Base-by-base conservation (phyloP, 1,284 basidiomycete species). In the Ustilago crameri region DNA sequence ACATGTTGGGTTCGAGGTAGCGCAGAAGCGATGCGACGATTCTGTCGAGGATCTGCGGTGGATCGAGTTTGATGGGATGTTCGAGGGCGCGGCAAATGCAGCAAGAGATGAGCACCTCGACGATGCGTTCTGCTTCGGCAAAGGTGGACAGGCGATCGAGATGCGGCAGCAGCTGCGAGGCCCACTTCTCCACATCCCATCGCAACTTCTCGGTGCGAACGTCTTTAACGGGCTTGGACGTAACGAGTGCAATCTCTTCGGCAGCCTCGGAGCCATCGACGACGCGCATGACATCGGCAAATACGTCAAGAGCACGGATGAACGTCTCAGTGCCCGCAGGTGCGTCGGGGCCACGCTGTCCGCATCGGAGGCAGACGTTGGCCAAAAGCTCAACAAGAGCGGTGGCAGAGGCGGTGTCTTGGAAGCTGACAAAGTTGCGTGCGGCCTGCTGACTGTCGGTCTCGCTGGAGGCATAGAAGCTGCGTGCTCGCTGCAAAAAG, bases 1-100 rank as follows among this genome's bases (percentile, higher is more conserved):
- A 86, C 72, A 85, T 88, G 22, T 89, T 84, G 0, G 89, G 88
- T 7, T 87, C 87, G 20, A 98, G 87, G 82, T 92, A 96, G 45
- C 85, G 86, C 62, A 97, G 86, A 1, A 97, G 86, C 87, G 92
- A 55, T 8, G 53, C 46, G 10, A 62, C 59, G 35, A 74, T 64
- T 35, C 58, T 51, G n/a, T 71, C 58, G 14, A 75, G 42, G 20
- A 57, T 47, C 3, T 46, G 35, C 3, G 55, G 60, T 20, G 57
- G 32, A 42, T 71, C 63, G 24, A 78, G 63, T 12, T 45, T 41
- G 42, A 74, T 41, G 2, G 66, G 59, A 0, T 35, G 35, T 12
- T 43, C 32, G 10, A 79, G 48, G 3, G 71, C 75, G 22, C 72
- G 55, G 42, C 74, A 78, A 45, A 65, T 71, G 24, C 55, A 51